phyloP scores from a whole-genome alignment of 2,329 filamentous ascomycete species.

The Dactylellina parvicollis region DNA sequence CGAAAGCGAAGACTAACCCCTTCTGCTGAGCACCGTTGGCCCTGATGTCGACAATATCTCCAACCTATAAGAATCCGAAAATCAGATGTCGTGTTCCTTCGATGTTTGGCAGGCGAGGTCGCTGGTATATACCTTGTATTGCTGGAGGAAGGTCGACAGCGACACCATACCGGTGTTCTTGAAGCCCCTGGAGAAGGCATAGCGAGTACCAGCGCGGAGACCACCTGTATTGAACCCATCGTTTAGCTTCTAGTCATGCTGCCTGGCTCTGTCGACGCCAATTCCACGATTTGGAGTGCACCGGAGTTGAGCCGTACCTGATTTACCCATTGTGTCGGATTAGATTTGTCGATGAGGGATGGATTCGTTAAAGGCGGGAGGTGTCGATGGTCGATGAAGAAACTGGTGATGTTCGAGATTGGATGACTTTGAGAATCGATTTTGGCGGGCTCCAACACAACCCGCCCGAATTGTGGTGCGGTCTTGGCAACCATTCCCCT shows the following conservation, averaged over 20 bases:
- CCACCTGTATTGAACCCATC: constrained; percentile 72
- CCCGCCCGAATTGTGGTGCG: constrained; percentile 20
- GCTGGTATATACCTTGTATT: constrained; percentile 68
- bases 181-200: constrained; percentile 94
- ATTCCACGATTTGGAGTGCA: background rate
- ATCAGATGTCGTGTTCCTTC: constrained; percentile 58
- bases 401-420: constrained; percentile 63
- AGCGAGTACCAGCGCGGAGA: constrained; percentile 87
- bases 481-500: constrained; percentile 30
- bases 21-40: constrained; percentile 98
- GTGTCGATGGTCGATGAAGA: constrained; percentile 60
- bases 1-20: constrained; percentile 62
- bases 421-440: constrained; percentile 30
- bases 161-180: constrained; percentile 94
- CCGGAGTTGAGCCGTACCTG: constrained; percentile 56
- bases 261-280: constrained; percentile 15
- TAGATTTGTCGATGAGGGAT: constrained; percentile 39
- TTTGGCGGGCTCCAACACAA: constrained; percentile 38
- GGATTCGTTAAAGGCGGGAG: constrained; percentile 42
- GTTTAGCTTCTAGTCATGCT: constrained; percentile 45
- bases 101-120: constrained; percentile 27
- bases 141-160: constrained; percentile 91
- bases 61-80: constrained; percentile 71
- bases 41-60: constrained; percentile 99
- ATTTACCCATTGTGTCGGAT: constrained; percentile 66